phyloP scores from a whole-genome alignment of 2,329 filamentous ascomycete species.

The Taxawa tesnikishii region DNA sequence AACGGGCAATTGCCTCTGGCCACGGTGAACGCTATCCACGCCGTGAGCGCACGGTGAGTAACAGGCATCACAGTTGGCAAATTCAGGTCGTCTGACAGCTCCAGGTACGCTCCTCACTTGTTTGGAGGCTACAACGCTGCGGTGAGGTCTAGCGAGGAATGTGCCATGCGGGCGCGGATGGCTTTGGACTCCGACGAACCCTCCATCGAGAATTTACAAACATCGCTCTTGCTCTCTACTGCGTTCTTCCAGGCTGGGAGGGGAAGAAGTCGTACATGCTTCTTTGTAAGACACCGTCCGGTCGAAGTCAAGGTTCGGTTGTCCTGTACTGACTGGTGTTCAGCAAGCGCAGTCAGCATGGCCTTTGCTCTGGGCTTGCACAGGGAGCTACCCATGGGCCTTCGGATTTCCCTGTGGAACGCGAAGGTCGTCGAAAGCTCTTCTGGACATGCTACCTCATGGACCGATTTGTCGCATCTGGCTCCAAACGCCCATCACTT shows the following conservation, averaged over 20 bases:
- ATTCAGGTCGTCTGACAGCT: slow-evolving; percentile 38
- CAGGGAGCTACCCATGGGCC: slow-evolving; percentile 55
- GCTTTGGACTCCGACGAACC: slow-evolving; percentile 72
- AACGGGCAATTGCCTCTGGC: slow-evolving; percentile 48
- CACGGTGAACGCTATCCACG: slow-evolving; percentile 41
- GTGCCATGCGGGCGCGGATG: slow-evolving; percentile 54
- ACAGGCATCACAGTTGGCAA: slow-evolving; percentile 16
- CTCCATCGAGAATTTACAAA: slow-evolving; percentile 64
- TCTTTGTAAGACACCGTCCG: slow-evolving; percentile 52
- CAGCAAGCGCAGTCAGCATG: slow-evolving; percentile 70
- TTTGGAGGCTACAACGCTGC: slow-evolving; percentile 54
- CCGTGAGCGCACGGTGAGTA: slow-evolving; percentile 31
- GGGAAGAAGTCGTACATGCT: slow-evolving; percentile 84
- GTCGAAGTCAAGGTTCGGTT: too few relatives aligned
- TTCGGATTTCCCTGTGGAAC: slow-evolving; percentile 53
- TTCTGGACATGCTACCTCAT: slow-evolving; percentile 87
- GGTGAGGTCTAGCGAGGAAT: slow-evolving; percentile 57
- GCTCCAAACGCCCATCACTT: slow-evolving; percentile 70
- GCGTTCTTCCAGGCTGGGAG: slow-evolving; percentile 64
- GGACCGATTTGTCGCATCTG: slow-evolving; percentile 71
- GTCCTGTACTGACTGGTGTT: too few relatives aligned
- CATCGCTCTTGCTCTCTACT: slow-evolving; percentile 61
- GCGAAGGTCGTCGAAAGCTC: slow-evolving; percentile 64
- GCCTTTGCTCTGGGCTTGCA: slow-evolving; percentile 71
- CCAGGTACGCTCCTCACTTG: slow-evolving; percentile 56